Evolutionary conservation across 78 protist species (phyloP).

Genomic region (Dictyostelium citrinum): DNA sequence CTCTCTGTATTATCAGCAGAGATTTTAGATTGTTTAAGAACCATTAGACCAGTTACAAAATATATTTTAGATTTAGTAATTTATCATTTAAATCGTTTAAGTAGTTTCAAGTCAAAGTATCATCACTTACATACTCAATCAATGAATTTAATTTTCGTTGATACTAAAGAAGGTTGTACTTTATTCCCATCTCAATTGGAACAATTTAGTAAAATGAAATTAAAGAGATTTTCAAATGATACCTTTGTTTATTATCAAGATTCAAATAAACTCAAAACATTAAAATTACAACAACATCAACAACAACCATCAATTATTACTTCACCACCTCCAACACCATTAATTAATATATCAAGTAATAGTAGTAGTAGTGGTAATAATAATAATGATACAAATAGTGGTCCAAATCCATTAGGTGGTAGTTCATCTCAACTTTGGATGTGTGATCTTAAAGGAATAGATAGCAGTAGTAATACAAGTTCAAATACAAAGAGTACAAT

Average conservation of each 20-base stretch:
- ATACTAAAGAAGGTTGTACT: constrained; percentile 25
- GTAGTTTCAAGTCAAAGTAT: constrained; percentile 16
- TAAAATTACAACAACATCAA: background rate
- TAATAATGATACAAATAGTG: background rate
- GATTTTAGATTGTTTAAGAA: constrained; percentile 49
- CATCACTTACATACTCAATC: constrained; percentile 40
- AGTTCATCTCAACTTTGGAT: constrained; percentile 38
- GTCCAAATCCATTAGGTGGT: background rate
- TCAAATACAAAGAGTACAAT: background rate
- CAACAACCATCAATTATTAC: background rate
- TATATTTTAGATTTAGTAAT: constrained; percentile 35
- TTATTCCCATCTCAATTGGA: constrained; percentile 12
- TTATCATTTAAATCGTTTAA: constrained; percentile 37
- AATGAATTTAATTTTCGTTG: constrained; percentile 34
- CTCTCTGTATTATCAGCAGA: constrained; percentile 24
- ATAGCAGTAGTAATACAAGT: background rate
- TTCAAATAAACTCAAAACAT: background rate
- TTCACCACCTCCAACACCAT: background rate
- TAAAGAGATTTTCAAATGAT: constrained; percentile 15
- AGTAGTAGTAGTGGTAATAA: background rate
- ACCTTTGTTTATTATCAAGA: constrained; percentile 8
- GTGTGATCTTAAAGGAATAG: background rate
- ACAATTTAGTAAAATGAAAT: constrained; percentile 18
- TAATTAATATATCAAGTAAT: background rate
- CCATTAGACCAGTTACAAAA: constrained; percentile 46